Evolutionary conservation across 1,284 basidiomycete genomes (phyloP).

Genomic region (Malassezia restricta): DNA sequence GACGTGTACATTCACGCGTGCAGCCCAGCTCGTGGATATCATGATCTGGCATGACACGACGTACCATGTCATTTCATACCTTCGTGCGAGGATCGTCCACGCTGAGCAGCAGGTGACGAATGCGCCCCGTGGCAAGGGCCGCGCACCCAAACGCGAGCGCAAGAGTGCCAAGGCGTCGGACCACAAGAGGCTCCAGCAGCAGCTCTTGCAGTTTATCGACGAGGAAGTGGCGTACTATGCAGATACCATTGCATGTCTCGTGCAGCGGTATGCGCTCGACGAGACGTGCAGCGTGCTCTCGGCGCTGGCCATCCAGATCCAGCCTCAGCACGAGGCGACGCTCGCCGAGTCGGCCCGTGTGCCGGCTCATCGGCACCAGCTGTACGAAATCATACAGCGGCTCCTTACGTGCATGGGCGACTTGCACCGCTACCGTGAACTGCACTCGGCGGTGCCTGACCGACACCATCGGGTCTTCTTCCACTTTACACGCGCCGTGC

Average conservation of each 20-base stretch:
- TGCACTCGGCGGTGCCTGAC: conserved; percentile 50
- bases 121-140: conserved; percentile 3
- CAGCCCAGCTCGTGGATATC: conserved; percentile 26
- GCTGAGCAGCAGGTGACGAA: conserved; percentile 22
- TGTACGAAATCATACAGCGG: conserved; percentile 16
- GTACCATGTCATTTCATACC: conserved; percentile 28
- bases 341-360: background rate
- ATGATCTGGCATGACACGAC: conserved; percentile 40
- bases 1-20: conserved; percentile 28
- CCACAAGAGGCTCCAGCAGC: conserved; percentile 17
- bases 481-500: conserved; percentile 31
- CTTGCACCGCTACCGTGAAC: conserved; percentile 80
- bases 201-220: conserved; percentile 30
- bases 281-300: conserved; percentile 27
- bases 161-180: conserved; percentile 21
- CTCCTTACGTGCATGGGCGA: conserved; percentile 83
- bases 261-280: conserved; percentile 28
- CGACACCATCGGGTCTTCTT: conserved; percentile 3
- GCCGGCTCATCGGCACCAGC: conserved; percentile 1
- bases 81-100: conserved; percentile 23
- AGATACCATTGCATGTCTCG: conserved; percentile 28
- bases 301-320: conserved; percentile 4
- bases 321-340: background rate
- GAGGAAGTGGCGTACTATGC: conserved; percentile 36
- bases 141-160: conserved; percentile 4